Evolutionary conservation across 257 asterid genomes (phyloP), one percentile per base, ranked within the genome.

Genomic region (Anisodus tanguticus): DNA sequence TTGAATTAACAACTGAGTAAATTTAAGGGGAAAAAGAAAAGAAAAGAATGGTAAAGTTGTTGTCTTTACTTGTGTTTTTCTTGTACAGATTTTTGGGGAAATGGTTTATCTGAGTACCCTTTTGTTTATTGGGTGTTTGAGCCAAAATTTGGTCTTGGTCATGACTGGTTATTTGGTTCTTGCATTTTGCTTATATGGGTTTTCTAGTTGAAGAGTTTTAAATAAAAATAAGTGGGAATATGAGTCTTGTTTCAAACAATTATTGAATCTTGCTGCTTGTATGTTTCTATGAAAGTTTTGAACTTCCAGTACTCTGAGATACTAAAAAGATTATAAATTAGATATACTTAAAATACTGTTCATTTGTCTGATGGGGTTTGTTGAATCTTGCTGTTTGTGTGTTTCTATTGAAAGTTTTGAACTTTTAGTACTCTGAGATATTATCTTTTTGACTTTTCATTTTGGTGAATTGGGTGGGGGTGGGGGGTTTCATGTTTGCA

Each of bases 331-430:
- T 31, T 31, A 31, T 31, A 4, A 49, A 74, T 74, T 72, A 2
- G 59, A 11, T 26, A 35, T 11, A 49, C 2, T 49, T 49, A 22
- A 22, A 49, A 17, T 4, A 49, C 19, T 49, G 4, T 49, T 13
- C 22, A 74, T 74, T 51, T 51, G 19, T 22, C 11, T 49, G 80
- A 76, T 76, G 63, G 26, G n/a, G 10, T 77, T 53, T 53, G 45
- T 8, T 77, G 82, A 53, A 53, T 77, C 64, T 51, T 77, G 64
- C 49, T 77, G n/a, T 19, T 31, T 77, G 82, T 26, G 9, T 77
- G 31, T 57, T 74, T 77, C 49, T 26, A 26, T 76, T 17, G 9
- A 71, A 71, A 71, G 58, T 45, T 71, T 45, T 77, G 26, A 77
- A 77, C 64, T 51, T 22, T 76, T 51, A 74, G 43, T 11, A 47